These are phyloP conservation scores for Ganoderma sp. DNA, from an alignment of 1,284 basidiomycete species.

Conservation along the genomic window DNA sequence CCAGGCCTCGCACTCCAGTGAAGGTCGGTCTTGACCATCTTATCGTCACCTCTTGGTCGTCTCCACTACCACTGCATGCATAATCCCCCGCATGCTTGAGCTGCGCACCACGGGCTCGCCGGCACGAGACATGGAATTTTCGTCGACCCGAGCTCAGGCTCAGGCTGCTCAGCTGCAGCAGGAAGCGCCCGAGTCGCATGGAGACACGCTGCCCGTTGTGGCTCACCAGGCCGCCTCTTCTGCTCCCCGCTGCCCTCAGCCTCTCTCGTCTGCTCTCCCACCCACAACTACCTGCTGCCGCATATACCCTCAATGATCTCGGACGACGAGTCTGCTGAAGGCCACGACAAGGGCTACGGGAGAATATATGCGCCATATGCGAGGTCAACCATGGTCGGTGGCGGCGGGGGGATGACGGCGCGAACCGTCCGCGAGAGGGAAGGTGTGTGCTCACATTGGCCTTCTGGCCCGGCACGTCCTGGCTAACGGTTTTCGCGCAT, in stretches of 20 bases:
- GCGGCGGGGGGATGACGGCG: conserved; percentile 11
- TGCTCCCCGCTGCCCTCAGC: conserved; percentile 3
- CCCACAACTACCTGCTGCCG: not conserved
- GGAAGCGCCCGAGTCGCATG: conserved; percentile 23
- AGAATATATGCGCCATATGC: conserved; percentile 19
- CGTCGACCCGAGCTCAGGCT: not conserved
- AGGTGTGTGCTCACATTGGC: conserved; percentile 25
- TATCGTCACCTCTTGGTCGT: not conserved
- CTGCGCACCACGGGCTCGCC: not conserved
- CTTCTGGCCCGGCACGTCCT: not conserved
- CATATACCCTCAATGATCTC: conserved; percentile 15
- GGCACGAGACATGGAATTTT: not conserved
- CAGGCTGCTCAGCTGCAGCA: not conserved
- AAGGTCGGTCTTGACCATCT: not conserved
- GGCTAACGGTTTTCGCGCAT: not conserved
- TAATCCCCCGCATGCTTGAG: not conserved
- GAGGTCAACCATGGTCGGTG: not conserved
- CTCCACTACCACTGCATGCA: not conserved
- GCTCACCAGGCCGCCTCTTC: not conserved
- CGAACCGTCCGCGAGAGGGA: conserved; percentile 35
- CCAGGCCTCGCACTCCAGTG: not conserved
- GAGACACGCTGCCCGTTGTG: conserved; percentile 12
- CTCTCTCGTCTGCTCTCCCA: conserved; percentile 6
- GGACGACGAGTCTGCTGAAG: not conserved
- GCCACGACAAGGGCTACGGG: conserved; percentile 31